Percentiles rank a stretch among this genome's conserved stretches.
phyloP scores from a whole-genome alignment of 306 rosid species.

The Hylodesmum podocarpum region DNA sequence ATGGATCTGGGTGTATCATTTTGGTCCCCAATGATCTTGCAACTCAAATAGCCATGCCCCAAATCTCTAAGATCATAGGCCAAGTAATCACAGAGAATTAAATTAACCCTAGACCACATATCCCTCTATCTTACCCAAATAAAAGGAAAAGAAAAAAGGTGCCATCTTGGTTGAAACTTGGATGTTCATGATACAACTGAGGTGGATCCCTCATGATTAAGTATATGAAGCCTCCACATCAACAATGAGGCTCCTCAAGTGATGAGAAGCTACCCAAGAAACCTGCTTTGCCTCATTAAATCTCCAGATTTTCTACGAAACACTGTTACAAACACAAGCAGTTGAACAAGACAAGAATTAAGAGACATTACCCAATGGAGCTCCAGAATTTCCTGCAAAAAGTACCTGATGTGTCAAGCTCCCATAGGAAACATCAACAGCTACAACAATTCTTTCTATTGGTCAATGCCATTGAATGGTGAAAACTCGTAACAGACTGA shows the following conservation, averaged over 20 bases:
- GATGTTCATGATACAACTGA: not conserved
- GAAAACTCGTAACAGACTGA: constrained; percentile 18
- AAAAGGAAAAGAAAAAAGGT: not conserved
- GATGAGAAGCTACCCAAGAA: not conserved
- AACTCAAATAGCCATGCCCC: not conserved
- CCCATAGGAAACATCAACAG: constrained; percentile 10
- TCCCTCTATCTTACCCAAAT: not conserved
- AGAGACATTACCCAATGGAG: constrained; percentile 31
- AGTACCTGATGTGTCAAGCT: constrained; percentile 35
- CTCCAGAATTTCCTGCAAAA: constrained; percentile 47
- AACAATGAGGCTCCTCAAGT: constrained; percentile 4
- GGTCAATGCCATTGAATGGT: constrained; percentile 21
- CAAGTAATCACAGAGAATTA: not conserved
- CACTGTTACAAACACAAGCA: constrained; percentile 28
- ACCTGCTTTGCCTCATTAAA: not conserved
- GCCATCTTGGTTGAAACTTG: not conserved
- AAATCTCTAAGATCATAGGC: not conserved
- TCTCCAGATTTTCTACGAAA: constrained; percentile 7
- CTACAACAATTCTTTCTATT: constrained; percentile 7
- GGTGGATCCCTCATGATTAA: not conserved
- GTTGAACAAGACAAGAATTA: constrained; percentile 34
- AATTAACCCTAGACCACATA: constrained; percentile 13
- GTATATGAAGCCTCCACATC: not conserved
- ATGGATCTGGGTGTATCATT: not conserved
- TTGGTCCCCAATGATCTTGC: not conserved